A percentile compares a stretch with the other conserved stretches of the same genome.
These are phyloP conservation scores for Neofusicoccum ribis DNA, from an alignment of 2,329 filamentous ascomycete species.

Conservation along the genomic window DNA sequence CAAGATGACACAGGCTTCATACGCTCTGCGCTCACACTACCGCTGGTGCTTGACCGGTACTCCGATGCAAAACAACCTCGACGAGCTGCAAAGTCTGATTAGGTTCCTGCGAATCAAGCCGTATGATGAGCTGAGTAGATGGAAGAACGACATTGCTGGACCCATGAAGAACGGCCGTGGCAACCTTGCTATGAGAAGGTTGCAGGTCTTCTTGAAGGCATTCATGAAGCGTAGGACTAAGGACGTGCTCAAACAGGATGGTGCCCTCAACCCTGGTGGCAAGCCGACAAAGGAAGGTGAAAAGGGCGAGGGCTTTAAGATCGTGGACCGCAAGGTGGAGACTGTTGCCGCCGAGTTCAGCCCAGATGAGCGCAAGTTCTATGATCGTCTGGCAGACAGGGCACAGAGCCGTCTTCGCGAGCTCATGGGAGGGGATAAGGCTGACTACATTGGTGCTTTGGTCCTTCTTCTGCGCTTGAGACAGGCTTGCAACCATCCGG, in stretches of 20 bases:
- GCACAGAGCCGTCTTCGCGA: conserved; percentile 83
- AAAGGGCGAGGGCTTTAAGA: conserved; percentile 71
- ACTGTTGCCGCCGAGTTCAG: conserved; percentile 77
- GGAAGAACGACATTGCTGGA: conserved; percentile 87
- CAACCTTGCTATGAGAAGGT: conserved; percentile 80
- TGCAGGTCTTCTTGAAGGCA: conserved; percentile 82
- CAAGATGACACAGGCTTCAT: conserved; percentile 91
- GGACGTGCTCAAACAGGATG: conserved; percentile 87
- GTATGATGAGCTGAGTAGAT: conserved; percentile 80
- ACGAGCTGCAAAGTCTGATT: conserved; percentile 91
- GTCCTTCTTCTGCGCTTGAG: conserved; percentile 86
- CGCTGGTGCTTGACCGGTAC: conserved; percentile 96
- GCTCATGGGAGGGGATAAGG: conserved; percentile 78
- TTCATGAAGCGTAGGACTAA: conserved; percentile 99
- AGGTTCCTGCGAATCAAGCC: conserved; percentile 90
- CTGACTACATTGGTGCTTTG: conserved; percentile 92
- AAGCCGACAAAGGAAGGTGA: conserved; percentile 58
- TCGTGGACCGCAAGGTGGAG: conserved; percentile 86
- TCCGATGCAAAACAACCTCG: conserved; percentile 96
- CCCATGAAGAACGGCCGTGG: conserved; percentile 90
- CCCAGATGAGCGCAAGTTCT: conserved; percentile 79
- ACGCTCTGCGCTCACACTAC: conserved; percentile 79
- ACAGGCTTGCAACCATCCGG: conserved; percentile 93
- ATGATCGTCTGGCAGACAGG: conserved; percentile 76
- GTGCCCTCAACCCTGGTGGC: conserved; percentile 74